A percentile compares a stretch with the other conserved stretches of the same genome.
Evolutionary conservation across 371 early-diverging fungal species (phyloP).

Genomic region (Smittium mucronatum): DNA sequence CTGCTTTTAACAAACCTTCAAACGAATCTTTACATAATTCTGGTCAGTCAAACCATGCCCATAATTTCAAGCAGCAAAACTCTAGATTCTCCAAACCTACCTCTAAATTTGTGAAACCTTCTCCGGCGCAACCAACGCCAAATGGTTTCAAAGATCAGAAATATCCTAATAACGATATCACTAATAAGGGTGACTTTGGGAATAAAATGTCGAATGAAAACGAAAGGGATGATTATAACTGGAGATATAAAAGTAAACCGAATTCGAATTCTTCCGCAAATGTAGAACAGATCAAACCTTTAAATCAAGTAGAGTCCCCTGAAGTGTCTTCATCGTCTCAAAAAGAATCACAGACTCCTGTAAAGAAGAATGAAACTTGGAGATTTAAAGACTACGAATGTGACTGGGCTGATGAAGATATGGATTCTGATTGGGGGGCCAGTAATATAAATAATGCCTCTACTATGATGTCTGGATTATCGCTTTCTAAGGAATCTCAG

Average conservation of each 20-base stretch:
- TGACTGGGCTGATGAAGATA: slow-evolving; percentile 17
- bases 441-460: not conserved
- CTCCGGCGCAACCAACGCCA: not conserved
- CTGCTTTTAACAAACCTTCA: not conserved
- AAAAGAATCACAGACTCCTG: not conserved
- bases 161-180: too few species aligned
- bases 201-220: too few species aligned
- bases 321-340: not conserved
- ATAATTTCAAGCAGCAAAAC: not conserved
- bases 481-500: not conserved
- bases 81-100: not conserved
- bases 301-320: too few species aligned
- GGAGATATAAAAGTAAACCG: not conserved
- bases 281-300: not conserved
- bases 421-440: slow-evolving; percentile 2
- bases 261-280: not conserved
- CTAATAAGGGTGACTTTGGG: too few species aligned
- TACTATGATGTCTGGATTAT: not conserved
- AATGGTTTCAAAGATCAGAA: not conserved
- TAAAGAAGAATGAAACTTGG: not conserved
- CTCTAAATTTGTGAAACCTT: not conserved
- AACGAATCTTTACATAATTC: not conserved
- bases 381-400: slow-evolving; percentile 9
- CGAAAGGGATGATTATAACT: not conserved
- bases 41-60: not conserved